Base-by-base conservation (phyloP, 2,329 filamentous ascomycete species). In the Fusarium sp. region DNA sequence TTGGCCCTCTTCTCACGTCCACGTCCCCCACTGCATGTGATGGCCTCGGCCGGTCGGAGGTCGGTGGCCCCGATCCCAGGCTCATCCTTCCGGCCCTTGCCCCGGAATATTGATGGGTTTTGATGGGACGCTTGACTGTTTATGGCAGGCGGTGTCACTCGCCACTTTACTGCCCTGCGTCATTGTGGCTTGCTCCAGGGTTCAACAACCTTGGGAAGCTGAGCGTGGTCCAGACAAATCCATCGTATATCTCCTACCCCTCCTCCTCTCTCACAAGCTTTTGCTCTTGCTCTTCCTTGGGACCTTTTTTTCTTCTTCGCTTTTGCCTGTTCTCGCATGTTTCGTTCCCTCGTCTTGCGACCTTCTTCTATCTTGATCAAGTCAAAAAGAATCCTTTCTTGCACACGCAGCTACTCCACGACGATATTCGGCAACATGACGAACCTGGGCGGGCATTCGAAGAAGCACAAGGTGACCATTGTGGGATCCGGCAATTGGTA, bases 401-500 rank as follows among this genome's bases (percentile, higher is more conserved):
- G 42, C 46, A 64, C 60, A 36, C 67, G 50, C 57, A 57, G 29
- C 4, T 73, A 67, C 51, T 71, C 69, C 51, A 57, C 69, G 50
- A 66, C 68, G 31, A 49, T 65, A 59, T 58, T 64, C 53, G 50
- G 62, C 75, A 80, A 74, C 33, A 81, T 81, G 80, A 61, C 77
- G 58, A 75, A 65, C 54, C 76, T 85, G 42, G 84, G 82, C 64
- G 80, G 85, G 61, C 81, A 86, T 68, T 82, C 84, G 67, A 91
- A 89, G 83, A 93, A 91, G 82, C 93, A 97, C 87, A 96, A 93
- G 85, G 92, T 97, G 76, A 94, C 93, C 67, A 89, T 99, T 57
- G 88, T 99, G 72, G 96, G 96, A 74, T 98, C 95, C 57, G 96
- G 96, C 76, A 99, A 99, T 81, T 99, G 96, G 93, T 95, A 84